Percentiles rank a stretch among this genome's conserved stretches.
phyloP scores from a whole-genome alignment of 768 basidiomycete genomes.

The Tubosaeta sp. region DNA sequence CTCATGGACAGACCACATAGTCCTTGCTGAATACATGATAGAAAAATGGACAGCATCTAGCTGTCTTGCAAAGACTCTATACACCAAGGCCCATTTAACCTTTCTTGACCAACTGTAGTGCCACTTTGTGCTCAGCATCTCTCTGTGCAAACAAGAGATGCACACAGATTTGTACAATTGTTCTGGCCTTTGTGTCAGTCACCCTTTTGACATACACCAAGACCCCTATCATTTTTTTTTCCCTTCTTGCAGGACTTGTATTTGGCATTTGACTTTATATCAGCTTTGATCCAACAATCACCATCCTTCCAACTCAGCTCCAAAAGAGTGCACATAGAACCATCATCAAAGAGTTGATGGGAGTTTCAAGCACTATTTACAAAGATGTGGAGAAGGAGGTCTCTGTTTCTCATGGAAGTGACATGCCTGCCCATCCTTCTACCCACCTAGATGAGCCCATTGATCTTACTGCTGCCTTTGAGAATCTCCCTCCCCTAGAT shows the following conservation, averaged over 20 bases:
- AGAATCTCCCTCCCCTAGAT: no score
- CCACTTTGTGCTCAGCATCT: background rate
- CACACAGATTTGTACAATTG: background rate
- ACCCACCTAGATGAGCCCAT: background rate
- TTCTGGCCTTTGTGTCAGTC: background rate
- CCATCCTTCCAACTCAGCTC: background rate
- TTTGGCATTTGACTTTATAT: background rate
- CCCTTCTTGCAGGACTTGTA: background rate
- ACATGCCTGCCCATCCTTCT: no score
- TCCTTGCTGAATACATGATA: background rate
- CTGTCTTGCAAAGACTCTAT: background rate
- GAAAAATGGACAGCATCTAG: background rate
- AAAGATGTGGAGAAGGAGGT: no score
- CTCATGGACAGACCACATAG: background rate
- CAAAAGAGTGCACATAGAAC: no score
- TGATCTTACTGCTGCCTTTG: background rate
- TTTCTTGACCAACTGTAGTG: background rate
- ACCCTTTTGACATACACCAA: background rate
- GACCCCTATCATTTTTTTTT: background rate
- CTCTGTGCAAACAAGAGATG: background rate
- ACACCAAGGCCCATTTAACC: background rate
- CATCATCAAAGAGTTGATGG: no score
- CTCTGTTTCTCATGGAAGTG: no score
- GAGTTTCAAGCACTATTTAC: no score
- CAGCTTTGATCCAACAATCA: background rate